phyloP scores from a whole-genome alignment of 2,329 filamentous ascomycete species.

The Biscogniauxia sp. region DNA sequence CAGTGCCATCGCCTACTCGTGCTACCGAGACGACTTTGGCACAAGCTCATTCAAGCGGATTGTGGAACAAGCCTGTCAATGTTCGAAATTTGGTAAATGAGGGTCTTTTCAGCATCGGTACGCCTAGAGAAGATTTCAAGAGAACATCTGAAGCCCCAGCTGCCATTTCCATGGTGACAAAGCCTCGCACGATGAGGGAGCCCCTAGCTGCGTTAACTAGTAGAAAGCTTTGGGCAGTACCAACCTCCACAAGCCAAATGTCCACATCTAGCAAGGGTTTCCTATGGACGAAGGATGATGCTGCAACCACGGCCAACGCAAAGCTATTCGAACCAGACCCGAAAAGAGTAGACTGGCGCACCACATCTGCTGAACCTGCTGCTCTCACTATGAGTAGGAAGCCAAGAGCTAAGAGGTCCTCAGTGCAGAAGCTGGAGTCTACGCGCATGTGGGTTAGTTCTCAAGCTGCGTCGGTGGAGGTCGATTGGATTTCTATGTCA shows the following conservation, averaged over 20 bases:
- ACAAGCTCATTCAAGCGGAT: neutral
- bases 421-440: conserved; percentile 26
- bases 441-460: conserved; percentile 22
- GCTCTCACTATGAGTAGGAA: conserved; percentile 36
- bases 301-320: neutral
- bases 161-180: conserved; percentile 31
- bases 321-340: conserved; percentile 34
- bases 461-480: conserved; percentile 13
- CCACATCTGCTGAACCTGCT: conserved; percentile 33
- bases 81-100: conserved; percentile 4
- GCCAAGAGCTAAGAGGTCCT: conserved; percentile 27
- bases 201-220: conserved; percentile 14
- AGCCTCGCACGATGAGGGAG: conserved; percentile 15
- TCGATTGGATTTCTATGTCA: conserved; percentile 31
- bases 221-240: conserved; percentile 19
- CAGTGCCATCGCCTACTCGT: neutral
- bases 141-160: conserved; percentile 32
- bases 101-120: conserved; percentile 27
- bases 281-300: conserved; percentile 18
- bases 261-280: conserved; percentile 2
- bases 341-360: conserved; percentile 31
- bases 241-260: neutral
- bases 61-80: conserved; percentile 18
- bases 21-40: neutral
- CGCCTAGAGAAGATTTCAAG: conserved; percentile 25